phyloP scores from a whole-genome alignment of 2,329 filamentous ascomycete genomes.

The Cytospora leucostoma region DNA sequence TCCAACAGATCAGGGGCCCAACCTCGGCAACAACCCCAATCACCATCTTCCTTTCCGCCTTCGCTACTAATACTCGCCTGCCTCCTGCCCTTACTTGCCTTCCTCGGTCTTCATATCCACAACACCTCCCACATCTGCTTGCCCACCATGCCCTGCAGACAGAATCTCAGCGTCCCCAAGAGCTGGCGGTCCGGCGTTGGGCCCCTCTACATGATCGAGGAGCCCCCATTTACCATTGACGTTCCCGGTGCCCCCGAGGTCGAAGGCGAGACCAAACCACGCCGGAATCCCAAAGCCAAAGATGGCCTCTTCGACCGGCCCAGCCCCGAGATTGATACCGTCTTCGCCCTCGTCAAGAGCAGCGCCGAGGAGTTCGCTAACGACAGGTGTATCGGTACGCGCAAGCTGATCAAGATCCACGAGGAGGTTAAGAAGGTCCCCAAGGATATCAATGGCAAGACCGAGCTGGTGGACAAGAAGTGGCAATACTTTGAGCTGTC shows the following conservation, averaged over 20 bases:
- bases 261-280: slow-evolving; percentile 81
- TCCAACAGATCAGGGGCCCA: background rate
- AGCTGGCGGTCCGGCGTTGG: slow-evolving; percentile 41
- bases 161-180: slow-evolving; percentile 26
- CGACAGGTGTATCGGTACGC: slow-evolving; percentile 67
- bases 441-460: slow-evolving; percentile 81
- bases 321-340: slow-evolving; percentile 69
- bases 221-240: slow-evolving; percentile 75
- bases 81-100: slow-evolving; percentile 15
- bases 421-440: slow-evolving; percentile 86
- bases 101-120: slow-evolving; percentile 6
- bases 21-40: background rate
- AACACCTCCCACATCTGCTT: background rate
- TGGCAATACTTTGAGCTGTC: slow-evolving; percentile 90
- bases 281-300: slow-evolving; percentile 70
- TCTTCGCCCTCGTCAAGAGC: slow-evolving; percentile 75
- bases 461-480: slow-evolving; percentile 81
- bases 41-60: slow-evolving; percentile 5
- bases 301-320: slow-evolving; percentile 69
- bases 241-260: slow-evolving; percentile 67
- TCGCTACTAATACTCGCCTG: slow-evolving; percentile 12
- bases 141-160: slow-evolving; percentile 41
- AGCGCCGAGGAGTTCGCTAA: slow-evolving; percentile 65
- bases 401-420: slow-evolving; percentile 75
- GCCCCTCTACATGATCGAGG: slow-evolving; percentile 62